phyloP scores from a whole-genome alignment of 2,329 filamentous ascomycete genomes.

The Monilinia vaccinii-corymbosi region DNA sequence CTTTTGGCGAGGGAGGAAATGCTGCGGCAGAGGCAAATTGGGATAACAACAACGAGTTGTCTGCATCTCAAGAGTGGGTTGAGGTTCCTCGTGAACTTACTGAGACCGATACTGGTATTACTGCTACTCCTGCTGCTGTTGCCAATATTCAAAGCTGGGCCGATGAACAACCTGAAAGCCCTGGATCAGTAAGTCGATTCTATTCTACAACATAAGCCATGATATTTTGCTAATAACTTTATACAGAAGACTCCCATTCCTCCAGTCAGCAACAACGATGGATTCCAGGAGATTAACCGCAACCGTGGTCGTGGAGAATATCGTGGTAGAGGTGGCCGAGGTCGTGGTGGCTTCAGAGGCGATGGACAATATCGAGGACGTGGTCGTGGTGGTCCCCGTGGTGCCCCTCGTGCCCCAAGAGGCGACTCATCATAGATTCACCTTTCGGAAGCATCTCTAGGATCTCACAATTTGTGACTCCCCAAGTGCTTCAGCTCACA shows the following conservation, averaged over 20 bases:
- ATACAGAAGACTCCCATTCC: constrained; percentile 31
- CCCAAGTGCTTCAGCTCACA: neutral
- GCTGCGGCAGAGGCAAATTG: constrained; percentile 57
- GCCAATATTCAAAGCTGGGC: constrained; percentile 66
- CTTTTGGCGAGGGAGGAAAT: constrained; percentile 44
- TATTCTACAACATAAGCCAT: neutral
- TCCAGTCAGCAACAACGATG: constrained; percentile 45
- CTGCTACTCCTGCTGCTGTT: constrained; percentile 45
- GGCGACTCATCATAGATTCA: constrained; percentile 7
- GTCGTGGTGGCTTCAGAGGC: constrained; percentile 33
- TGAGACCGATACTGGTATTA: constrained; percentile 61
- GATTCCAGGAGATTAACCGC: constrained; percentile 62
- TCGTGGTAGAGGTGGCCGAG: constrained; percentile 36
- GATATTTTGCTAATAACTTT: neutral
- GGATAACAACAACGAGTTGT: constrained; percentile 39
- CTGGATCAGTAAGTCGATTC: constrained; percentile 35
- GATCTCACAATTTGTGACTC: neutral
- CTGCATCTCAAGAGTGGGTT: constrained; percentile 30
- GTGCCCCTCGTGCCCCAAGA: constrained; percentile 19
- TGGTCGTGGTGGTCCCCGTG: constrained; percentile 18
- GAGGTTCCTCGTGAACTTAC: constrained; percentile 65
- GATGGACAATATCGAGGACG: constrained; percentile 32
- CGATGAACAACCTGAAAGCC: constrained; percentile 60
- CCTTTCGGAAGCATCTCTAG: neutral
- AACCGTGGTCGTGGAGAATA: constrained; percentile 41